Evolutionary conservation across 768 basidiomycete genomes (phyloP), one percentile per base, ranked within the genome.

Genomic region (Termitomyces sp.): DNA sequence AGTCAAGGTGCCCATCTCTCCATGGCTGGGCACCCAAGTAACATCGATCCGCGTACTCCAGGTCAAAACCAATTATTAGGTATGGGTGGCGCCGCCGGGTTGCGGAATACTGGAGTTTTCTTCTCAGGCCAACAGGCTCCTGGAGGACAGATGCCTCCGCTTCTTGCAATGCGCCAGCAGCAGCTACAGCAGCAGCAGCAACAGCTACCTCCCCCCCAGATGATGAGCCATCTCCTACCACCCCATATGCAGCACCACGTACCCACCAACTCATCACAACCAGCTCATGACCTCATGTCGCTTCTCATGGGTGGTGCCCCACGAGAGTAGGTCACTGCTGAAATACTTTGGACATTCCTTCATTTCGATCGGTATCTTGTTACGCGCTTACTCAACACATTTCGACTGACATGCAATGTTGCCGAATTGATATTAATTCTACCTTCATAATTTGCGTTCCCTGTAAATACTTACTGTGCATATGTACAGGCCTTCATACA

Each of bases 261-360:
- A 28, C 69, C 74, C 21, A 79, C 74, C 21, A 79, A 73, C 66
- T 82, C 56, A 12, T 57, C 74, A 58, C 84, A 83, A 63, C 80
- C 82, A 34, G 73, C 83, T 43, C 85, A 88, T 59, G 90, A 93
- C 67, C 72, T 93, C 62, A 91, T 93, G 85, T 84, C 90, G 44
- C 77, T 93, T 57, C 79, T 93, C 59, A 85, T 93, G 88, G 86
- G 85, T 52, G 86, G 85, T 54, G 64, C 73, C 54, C 85, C 81
- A 61, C 76, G 88, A 70, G 87, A 90, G 63, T 90, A 73, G 83
- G 62, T 52, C 52, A 57, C 50, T 55, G 51, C 35, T 48, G 41
- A n/a, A n/a, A 34, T 42, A 52, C 34, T 54, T 58, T 48, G 46
- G 50, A 56, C 46, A 30, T 55, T 46, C 56, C 35, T 60, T 46